phyloP scores from a whole-genome alignment of 495 filamentous ascomycete species.

The Penicillium argentinense region DNA sequence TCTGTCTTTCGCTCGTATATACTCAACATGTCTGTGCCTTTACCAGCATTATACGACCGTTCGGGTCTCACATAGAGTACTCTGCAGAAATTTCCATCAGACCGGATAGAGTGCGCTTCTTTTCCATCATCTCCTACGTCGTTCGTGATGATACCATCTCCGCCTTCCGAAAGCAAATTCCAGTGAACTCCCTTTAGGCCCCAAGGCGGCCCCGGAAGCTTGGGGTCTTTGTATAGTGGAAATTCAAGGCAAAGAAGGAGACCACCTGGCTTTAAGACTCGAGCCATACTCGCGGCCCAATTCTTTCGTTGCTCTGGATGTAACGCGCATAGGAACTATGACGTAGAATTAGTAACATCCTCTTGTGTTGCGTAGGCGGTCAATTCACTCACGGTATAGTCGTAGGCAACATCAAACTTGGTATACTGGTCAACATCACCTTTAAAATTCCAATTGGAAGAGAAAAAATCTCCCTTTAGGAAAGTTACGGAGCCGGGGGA shows the following conservation, averaged over 20 bases:
- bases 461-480: constrained; percentile 65
- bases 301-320: constrained; percentile 31
- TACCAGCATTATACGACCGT: constrained; percentile 22
- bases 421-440: constrained; percentile 26
- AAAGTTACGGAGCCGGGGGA: constrained; percentile 39
- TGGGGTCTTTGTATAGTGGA: constrained; percentile 39
- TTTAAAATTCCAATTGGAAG: constrained; percentile 43
- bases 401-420: constrained; percentile 71
- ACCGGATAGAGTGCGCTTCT: neutral
- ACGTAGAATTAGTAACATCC: no score
- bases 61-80: constrained; percentile 24
- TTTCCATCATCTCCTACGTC: constrained; percentile 4
- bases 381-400: constrained; percentile 72
- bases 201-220: constrained; percentile 38
- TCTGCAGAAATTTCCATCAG: constrained; percentile 12
- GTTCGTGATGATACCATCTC: constrained; percentile 11
- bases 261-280: constrained; percentile 26
- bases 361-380: no score
- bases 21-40: constrained; percentile 32
- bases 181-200: constrained; percentile 37
- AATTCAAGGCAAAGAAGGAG: constrained; percentile 45
- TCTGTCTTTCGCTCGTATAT: constrained; percentile 22
- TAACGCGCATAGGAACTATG: constrained; percentile 43
- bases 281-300: constrained; percentile 37
- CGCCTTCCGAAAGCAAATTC: constrained; percentile 26